Evolutionary conservation across 768 basidiomycete genomes (phyloP), one percentile per base, ranked within the genome.

Genomic region (Fomitopsis serialis): DNA sequence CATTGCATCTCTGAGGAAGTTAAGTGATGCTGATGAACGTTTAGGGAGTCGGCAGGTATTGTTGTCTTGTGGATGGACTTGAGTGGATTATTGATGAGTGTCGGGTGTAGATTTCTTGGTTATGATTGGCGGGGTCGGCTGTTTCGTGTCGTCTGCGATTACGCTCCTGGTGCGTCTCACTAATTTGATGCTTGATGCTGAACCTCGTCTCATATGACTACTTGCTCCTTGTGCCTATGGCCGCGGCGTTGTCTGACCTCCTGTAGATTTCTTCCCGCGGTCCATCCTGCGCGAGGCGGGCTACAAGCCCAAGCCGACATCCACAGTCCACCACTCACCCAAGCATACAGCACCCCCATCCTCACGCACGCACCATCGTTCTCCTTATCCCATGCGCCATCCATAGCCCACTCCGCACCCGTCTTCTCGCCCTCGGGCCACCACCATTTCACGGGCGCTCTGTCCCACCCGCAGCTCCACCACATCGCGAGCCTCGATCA

Each of bases 131-230:
- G 88, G 78, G 17, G 77, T 92, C 27, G 89, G 89, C 13, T 84
- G 84, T 60, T 82, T 91, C 61, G 75, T 89, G 21, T 92, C 89
- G 3, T 89, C 89, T 23, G 81, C 82, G 17, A 87, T 92, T 22
- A 92, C 90, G 3, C 74, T 92, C 29, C 74, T 92, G 29, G 89
- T 89, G 62, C 62, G 82, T 68, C 22, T 52, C 24, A n/a, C 37
- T 42, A 45, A 27, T 46, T 25, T 51, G 27, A 15, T 35, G 9
- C 34, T 9, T 35, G 34, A 9, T 35, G 9, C 8, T 35, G 10
- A 34, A 42, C 32, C 6, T n/a, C n/a, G n/a, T n/a, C n/a, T n/a
- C n/a, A n/a, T n/a, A n/a, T n/a, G n/a, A n/a, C n/a, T n/a, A n/a
- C n/a, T n/a, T n/a, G n/a, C n/a, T n/a, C n/a, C n/a, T n/a, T n/a